Base-by-base conservation (phyloP, 371 early-diverging fungal genomes). In the Nosema muscidifuracis region DNA sequence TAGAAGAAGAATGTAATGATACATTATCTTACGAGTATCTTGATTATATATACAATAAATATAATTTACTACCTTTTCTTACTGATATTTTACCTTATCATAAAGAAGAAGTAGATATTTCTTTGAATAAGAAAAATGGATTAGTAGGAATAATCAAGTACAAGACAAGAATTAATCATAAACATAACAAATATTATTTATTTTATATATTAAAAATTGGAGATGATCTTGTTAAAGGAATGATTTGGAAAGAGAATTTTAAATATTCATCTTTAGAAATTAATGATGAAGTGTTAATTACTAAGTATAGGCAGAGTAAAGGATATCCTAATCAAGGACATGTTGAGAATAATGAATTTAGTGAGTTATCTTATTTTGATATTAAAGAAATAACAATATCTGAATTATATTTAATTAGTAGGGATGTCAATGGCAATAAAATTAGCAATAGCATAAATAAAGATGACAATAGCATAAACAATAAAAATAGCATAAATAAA, bases 181-280 rank as follows among this genome's bases (percentile, higher is more conserved):
- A 40, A 2, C 26, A 58, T 36, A 22, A 58, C 6, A 65, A 64
- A 31, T 44, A 66, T 2, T 77, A 75, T 65, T 78, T 79, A 38
- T 77, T 80, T 44, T 62, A 73, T 57, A 67, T 81, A 36, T 44
- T 77, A 13, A 36, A 61, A 10, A 66, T 71, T 24, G 16, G 26
- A 26, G 7, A 66, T 28, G 64, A 74, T 6, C 18, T 68, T n/a
- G 24, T 76, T 22, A 81, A 81, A 44, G 71, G 72, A 20, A 69
- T 74, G 51, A 73, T 81, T 31, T 81, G 82, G 82, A 72, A 69
- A 47, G 65, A 68, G 22, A 65, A 68, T 53, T 62, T 79, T n/a
- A 50, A 65, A 42, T 81, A 73, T 68, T 75, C 73, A 33, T 75
- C 65, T 28, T 40, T 81, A 15, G 50, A 75, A 24, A 73, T 77